Base-by-base conservation (phyloP, 441 rosid species). In the Jatropha podagrica region DNA sequence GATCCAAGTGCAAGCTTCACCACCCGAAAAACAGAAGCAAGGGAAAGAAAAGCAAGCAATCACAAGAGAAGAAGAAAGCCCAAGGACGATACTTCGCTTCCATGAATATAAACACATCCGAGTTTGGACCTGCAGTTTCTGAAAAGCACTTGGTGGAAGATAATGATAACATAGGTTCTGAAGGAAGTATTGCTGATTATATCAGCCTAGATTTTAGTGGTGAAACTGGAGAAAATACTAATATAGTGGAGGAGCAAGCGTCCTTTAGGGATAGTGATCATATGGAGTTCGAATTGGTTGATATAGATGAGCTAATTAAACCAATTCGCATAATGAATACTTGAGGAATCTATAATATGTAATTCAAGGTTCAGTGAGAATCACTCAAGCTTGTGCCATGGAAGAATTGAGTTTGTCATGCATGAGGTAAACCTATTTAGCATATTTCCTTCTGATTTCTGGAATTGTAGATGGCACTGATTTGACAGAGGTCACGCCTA, bases 1-100 rank as follows among this genome's bases (percentile, higher is more conserved):
- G 97, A 81, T 82, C 91, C 65, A 91, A 90, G 78, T 92, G 98
- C 91, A 92, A 90, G 86, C 97, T 92, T 78, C 97, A 92, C 84
- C 97, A 95, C 82, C 98, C 97, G 4, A 95, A 89, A 81, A 82
- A 74, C n/a, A 87, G 79, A 74, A 80, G 76, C 81, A 87, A 82
- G 83, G 91, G 85, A 74, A 92, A 83, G 85, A 92, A 92, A 85
- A 81, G 85, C 74, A 91, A 88, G 85, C 83, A 77, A 81, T 82
- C 83, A 49, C 85, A 80, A 37, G 84, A 80, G 49, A 83, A 76
- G 76, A 89, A 84, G 79, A 88, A 79, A 77, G 69, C 76, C 46
- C 81, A 65, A 38, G 94, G 92, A 54, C 91, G 97, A 18, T 92
- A 95, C 81, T 95, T 95, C 78, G 92, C 89, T 71, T 75, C 83